Percentiles rank a stretch among this genome's conserved stretches.
phyloP scores from a whole-genome alignment of 345 rosid species.

The Ricinus communis region DNA sequence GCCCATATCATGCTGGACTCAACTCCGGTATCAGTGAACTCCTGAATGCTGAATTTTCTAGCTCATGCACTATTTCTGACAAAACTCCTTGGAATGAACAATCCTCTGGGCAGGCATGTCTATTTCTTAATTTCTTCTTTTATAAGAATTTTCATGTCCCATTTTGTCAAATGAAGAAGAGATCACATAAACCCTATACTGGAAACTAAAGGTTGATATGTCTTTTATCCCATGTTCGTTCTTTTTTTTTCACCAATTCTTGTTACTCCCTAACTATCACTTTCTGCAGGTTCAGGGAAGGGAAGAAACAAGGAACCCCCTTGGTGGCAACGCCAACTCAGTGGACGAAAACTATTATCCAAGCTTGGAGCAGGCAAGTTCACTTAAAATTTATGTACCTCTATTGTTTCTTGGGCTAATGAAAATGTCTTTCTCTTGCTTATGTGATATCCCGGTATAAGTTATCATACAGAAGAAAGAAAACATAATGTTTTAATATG shows the following conservation, averaged over 20 bases:
- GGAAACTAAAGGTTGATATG: no score
- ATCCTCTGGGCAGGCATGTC: constrained; percentile 26
- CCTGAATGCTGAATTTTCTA: constrained; percentile 8
- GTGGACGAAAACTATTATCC: constrained; percentile 4
- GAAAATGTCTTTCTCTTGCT: no score
- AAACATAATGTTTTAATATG: no score
- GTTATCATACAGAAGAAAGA: no score
- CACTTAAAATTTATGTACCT: not conserved
- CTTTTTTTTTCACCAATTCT: no score
- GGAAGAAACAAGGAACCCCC: not conserved
- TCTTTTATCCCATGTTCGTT: not conserved
- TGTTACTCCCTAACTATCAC: not conserved
- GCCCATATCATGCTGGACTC: not conserved
- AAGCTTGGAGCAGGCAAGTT: constrained; percentile 12
- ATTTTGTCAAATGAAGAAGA: no score
- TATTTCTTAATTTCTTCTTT: not conserved
- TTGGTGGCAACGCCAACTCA: not conserved
- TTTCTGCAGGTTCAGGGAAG: not conserved
- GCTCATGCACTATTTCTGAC: not conserved
- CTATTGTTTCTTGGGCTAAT: no score
- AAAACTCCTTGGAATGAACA: constrained; percentile 8
- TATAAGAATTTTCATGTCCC: not conserved
- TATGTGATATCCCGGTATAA: no score
- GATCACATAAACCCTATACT: not conserved
- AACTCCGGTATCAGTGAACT: constrained; percentile 3